These are phyloP conservation scores for Euphrasia arctica DNA, from an alignment of 305 asterid species.

Conservation along the genomic window DNA sequence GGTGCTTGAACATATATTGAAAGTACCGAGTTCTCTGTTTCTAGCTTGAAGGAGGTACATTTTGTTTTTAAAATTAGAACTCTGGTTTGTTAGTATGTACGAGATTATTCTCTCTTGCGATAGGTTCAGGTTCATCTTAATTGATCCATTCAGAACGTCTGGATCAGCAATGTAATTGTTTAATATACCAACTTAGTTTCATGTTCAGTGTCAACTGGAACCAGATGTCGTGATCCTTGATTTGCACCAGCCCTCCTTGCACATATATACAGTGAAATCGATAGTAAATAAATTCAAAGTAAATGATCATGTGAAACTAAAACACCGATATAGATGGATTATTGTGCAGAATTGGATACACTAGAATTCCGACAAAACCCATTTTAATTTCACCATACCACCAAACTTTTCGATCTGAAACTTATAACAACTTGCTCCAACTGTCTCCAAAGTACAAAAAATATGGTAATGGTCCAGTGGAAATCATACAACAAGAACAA, in stretches of 20 bases:
- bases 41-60: background rate
- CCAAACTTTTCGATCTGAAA: background rate
- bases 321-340: background rate
- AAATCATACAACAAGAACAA: background rate
- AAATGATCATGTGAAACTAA: background rate
- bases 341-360: background rate
- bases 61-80: too few species aligned
- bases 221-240: constrained; percentile 3
- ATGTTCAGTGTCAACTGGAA: background rate
- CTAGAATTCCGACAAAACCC: background rate
- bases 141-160: too few species aligned
- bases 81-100: too few species aligned
- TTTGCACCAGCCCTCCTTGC: background rate
- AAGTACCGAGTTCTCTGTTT: background rate
- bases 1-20: too few species aligned
- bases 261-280: background rate
- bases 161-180: too few species aligned
- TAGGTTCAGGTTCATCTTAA: too few species aligned
- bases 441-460: background rate
- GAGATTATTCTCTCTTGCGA: too few species aligned
- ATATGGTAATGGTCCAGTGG: background rate
- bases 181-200: background rate
- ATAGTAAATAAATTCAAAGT: background rate
- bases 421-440: background rate
- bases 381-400: background rate